Evolutionary conservation across 139 green algal species (phyloP).

Genomic region (Volvox reticuliferus): DNA sequence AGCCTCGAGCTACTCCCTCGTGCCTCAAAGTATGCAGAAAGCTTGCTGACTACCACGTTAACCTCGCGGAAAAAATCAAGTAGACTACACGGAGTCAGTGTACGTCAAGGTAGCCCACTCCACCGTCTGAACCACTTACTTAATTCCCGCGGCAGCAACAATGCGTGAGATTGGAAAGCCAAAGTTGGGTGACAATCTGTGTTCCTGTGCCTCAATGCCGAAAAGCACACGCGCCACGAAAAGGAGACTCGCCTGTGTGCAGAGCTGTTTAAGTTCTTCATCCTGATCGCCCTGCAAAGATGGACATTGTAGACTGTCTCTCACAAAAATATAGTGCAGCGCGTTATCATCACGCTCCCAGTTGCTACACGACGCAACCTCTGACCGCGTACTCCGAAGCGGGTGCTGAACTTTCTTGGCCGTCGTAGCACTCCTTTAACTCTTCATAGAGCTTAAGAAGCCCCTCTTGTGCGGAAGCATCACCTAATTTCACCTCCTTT

Average conservation of each 20-base stretch:
- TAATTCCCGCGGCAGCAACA: conserved; percentile 42
- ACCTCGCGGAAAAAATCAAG: conserved; percentile 67
- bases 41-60: conserved; percentile 54
- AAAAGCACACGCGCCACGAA: conserved; percentile 40
- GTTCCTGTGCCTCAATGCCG: background rate
- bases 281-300: conserved; percentile 15
- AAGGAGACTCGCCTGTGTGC: conserved; percentile 29
- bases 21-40: conserved; percentile 47
- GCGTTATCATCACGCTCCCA: no score
- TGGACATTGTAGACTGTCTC: background rate
- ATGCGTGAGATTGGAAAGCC: conserved; percentile 51
- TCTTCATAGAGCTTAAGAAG: background rate
- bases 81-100: conserved; percentile 38
- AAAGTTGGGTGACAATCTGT: background rate
- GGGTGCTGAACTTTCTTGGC: background rate
- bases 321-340: background rate
- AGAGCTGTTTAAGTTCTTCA: conserved; percentile 46
- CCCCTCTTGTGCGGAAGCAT: background rate
- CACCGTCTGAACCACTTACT: conserved; percentile 36
- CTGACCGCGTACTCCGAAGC: background rate
- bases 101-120: background rate
- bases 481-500: background rate
- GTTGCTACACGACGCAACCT: no score
- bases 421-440: conserved; percentile 18
- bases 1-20: background rate